phyloP scores from a whole-genome alignment of 768 basidiomycete species.

The Ramaria rubella region DNA sequence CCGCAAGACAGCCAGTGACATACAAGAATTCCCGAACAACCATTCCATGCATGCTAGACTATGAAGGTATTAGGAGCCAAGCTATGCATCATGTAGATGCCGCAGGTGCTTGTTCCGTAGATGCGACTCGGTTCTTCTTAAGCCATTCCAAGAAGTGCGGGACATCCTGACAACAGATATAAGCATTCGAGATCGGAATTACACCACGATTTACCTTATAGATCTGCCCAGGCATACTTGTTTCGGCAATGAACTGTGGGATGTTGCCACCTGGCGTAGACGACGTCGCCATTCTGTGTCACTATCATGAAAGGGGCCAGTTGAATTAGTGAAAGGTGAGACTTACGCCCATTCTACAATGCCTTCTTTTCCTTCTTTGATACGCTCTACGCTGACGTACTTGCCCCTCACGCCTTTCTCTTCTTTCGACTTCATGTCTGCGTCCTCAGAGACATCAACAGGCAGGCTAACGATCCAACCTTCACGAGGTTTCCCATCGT shows the following conservation, averaged over 20 bases:
- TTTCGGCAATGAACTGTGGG: conserved; percentile 57
- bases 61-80: no score
- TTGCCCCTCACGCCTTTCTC: conserved; percentile 58
- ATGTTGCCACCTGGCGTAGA: conserved; percentile 66
- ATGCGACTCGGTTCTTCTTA: conserved; percentile 19
- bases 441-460: conserved; percentile 47
- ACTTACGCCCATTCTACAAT: conserved; percentile 56
- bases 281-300: conserved; percentile 59
- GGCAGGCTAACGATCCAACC: conserved; percentile 54
- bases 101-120: not conserved
- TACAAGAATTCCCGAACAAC: no score
- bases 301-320: not conserved
- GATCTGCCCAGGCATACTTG: conserved; percentile 54
- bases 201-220: conserved; percentile 39
- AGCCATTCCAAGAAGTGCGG: conserved; percentile 68
- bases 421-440: conserved; percentile 54
- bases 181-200: not conserved
- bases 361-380: conserved; percentile 56
- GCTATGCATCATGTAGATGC: not conserved
- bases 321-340: not conserved
- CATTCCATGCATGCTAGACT: no score
- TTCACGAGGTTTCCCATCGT: conserved; percentile 34
- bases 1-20: no score
- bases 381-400: conserved; percentile 63
- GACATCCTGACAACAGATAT: conserved; percentile 47